Percentiles rank a stretch among this genome's conserved stretches.
Conservation (phyloP, 176 grass and related monocot species). For the Tuctoria greenei region DNA sequence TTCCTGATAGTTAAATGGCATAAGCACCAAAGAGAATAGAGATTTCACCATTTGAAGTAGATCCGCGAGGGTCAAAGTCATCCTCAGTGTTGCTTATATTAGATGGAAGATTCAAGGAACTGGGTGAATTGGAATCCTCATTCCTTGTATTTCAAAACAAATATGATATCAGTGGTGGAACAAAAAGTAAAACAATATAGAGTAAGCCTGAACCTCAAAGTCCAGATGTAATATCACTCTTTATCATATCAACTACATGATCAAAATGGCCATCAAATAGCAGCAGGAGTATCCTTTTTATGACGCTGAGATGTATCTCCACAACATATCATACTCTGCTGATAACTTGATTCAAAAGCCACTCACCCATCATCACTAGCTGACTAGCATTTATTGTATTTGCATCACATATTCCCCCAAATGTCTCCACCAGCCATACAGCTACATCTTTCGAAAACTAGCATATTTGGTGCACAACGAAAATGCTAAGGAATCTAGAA, state of each 20-base stretch:
- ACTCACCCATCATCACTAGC: not conserved
- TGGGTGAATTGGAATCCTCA: conserved; percentile 39
- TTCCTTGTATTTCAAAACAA: conserved; percentile 36
- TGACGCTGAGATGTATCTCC: conserved; percentile 12
- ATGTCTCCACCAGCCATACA: not conserved
- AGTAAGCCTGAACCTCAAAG: not conserved
- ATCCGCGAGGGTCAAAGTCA: conserved; percentile 91
- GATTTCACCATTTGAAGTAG: conserved; percentile 62
- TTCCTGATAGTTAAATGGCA: conserved; percentile 14
- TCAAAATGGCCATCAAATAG: conserved; percentile 4
- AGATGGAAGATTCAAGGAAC: conserved; percentile 43
- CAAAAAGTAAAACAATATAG: not conserved
- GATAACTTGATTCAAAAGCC: conserved; percentile 6
- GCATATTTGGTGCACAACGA: conserved; percentile 4
- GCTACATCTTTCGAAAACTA: conserved; percentile 15
- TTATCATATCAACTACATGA: conserved; percentile 26
- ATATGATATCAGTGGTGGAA: conserved; percentile 34
- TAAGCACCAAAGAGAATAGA: conserved; percentile 28
- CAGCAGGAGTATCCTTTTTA: conserved; percentile 22
- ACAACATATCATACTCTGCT: conserved; percentile 20
- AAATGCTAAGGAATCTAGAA: conserved; percentile 17
- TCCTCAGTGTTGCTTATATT: conserved; percentile 47
- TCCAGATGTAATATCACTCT: not conserved
- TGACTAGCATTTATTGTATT: not conserved
- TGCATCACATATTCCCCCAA: not conserved